phyloP scores from a whole-genome alignment of 208 protist species.

The Crithidia expoeki region DNA sequence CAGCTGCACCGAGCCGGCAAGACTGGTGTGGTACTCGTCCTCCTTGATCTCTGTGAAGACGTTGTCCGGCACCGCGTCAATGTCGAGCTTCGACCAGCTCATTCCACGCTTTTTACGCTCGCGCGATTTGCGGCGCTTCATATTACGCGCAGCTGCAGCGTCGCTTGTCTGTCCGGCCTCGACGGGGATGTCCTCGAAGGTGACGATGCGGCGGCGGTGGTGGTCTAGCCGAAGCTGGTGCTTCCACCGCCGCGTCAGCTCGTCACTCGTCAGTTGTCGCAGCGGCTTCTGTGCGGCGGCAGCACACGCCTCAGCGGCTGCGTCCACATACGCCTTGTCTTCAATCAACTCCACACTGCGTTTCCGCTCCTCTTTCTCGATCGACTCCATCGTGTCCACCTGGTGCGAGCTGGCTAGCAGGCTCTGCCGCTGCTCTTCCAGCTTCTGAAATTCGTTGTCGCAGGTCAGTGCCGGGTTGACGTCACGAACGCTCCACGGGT shows the following conservation, averaged over 20 bases:
- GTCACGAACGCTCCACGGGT: constrained; percentile 54
- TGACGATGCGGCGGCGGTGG: constrained; percentile 41
- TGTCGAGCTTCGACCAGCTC: constrained; percentile 40
- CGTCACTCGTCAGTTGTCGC: constrained; percentile 26
- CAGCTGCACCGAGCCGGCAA: constrained; percentile 30
- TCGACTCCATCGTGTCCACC: constrained; percentile 41
- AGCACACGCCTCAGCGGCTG: constrained; percentile 22
- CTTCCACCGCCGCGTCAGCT: constrained; percentile 55
- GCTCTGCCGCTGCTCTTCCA: constrained; percentile 44
- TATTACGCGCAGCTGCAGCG: neutral
- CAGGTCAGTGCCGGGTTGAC: constrained; percentile 46
- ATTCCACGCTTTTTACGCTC: constrained; percentile 40
- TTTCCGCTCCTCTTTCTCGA: constrained; percentile 54
- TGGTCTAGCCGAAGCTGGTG: constrained; percentile 36
- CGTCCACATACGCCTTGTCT: constrained; percentile 44
- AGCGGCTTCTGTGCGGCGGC: constrained; percentile 16
- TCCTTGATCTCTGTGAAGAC: constrained; percentile 57
- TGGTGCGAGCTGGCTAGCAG: constrained; percentile 34
- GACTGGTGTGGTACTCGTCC: constrained; percentile 39
- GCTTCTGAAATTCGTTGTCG: constrained; percentile 42
- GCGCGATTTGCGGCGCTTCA: constrained; percentile 22
- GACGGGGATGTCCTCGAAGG: constrained; percentile 44
- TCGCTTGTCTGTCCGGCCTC: neutral
- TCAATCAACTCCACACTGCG: constrained; percentile 60
- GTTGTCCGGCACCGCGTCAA: constrained; percentile 55